Evolutionary conservation across 1,284 basidiomycete genomes (phyloP).

Genomic region (Trichosporon inkin): DNA sequence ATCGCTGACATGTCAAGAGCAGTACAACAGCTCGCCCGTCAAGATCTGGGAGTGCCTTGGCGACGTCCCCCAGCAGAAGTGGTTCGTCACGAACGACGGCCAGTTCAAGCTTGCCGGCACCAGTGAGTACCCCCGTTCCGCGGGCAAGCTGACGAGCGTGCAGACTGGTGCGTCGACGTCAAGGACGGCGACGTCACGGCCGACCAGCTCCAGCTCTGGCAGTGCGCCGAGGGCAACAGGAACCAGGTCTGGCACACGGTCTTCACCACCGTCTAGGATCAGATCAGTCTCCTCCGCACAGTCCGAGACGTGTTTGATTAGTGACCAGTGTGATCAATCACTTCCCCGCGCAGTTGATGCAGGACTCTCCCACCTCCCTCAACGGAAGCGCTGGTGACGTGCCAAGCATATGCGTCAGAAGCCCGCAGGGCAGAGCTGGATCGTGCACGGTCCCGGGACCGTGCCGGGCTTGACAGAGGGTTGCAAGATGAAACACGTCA

Average conservation of each 20-base stretch:
- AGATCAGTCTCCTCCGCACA: background rate
- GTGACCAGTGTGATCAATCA: background rate
- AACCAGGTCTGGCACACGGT: constrained; percentile 22
- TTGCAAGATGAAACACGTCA: no score
- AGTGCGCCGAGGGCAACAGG: constrained; percentile 22
- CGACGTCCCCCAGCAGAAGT: constrained; percentile 25
- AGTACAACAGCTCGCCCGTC: constrained; percentile 14
- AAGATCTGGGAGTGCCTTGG: constrained; percentile 27
- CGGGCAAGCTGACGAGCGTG: background rate
- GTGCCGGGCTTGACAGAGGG: no score
- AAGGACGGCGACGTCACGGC: constrained; percentile 21
- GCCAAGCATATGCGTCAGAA: no score
- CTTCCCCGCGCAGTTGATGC: no score
- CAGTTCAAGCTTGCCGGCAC: constrained; percentile 4
- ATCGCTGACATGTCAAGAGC: constrained; percentile 1
- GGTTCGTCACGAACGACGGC: constrained; percentile 5
- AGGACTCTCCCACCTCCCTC: no score
- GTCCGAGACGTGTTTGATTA: background rate
- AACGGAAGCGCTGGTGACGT: no score
- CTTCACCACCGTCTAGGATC: background rate
- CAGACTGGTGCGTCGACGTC: constrained; percentile 24
- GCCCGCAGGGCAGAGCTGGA: no score
- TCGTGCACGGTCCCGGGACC: no score
- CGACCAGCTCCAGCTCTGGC: constrained; percentile 24
- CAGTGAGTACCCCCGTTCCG: background rate